A percentile compares a stretch with the other conserved stretches of the same genome.
phyloP scores from a whole-genome alignment of 116 monocot species.

The Papilionanthe hybrid region DNA sequence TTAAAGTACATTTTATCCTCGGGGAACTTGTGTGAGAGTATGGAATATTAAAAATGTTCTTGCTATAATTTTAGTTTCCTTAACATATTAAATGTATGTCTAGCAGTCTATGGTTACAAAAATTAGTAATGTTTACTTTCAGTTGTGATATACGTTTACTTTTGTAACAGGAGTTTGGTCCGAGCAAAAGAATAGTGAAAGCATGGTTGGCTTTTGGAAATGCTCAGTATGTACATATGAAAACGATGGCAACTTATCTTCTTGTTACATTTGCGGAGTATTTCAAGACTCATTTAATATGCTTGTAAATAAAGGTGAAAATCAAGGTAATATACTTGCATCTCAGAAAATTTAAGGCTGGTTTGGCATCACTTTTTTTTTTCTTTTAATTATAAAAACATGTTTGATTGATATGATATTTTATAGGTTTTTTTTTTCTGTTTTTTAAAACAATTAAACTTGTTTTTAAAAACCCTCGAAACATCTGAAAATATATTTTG shows the following conservation, averaged over 20 bases:
- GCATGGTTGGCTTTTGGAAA: constrained; percentile 37
- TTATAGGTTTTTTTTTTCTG: too few species aligned
- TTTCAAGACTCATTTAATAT: constrained; percentile 28
- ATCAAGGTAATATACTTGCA: constrained; percentile 25
- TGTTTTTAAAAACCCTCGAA: too few species aligned
- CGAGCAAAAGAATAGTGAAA: constrained; percentile 14
- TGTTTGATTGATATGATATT: too few species aligned
- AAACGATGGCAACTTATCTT: constrained; percentile 50
- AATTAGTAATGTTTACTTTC: background rate
- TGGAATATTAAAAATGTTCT: too few species aligned
- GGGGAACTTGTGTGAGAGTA: too few species aligned
- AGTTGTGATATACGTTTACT: constrained; percentile 3
- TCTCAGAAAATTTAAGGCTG: background rate
- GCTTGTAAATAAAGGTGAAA: constrained; percentile 12
- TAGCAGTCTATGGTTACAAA: background rate
- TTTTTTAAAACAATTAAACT: too few species aligned
- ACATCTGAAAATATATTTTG: too few species aligned
- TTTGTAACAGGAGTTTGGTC: constrained; percentile 15
- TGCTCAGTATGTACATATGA: constrained; percentile 73
- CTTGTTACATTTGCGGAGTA: constrained; percentile 85
- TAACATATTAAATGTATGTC: too few species aligned
- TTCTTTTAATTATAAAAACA: too few species aligned
- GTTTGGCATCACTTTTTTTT: too few species aligned
- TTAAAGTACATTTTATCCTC: too few species aligned
- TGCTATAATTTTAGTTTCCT: too few species aligned